These are phyloP conservation scores for Gloeostereum incarnatum DNA, from an alignment of 768 basidiomycete species.

Conservation along the genomic window DNA sequence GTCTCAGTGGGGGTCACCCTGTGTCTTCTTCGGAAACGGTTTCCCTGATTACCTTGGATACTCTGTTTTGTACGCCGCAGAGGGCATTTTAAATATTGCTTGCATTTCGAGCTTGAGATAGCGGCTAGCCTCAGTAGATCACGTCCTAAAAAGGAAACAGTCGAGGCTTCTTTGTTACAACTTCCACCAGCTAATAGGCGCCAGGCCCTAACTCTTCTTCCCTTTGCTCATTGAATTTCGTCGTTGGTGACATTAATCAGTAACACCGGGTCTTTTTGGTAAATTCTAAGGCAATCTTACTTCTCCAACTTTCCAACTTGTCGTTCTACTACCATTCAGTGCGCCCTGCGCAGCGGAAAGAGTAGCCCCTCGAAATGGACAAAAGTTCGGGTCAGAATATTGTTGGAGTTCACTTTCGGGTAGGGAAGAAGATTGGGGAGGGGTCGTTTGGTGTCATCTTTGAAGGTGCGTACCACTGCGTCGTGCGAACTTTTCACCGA, in stretches of 20 bases:
- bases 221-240: too few species aligned
- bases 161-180: too few species aligned
- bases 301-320: too few species aligned
- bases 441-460: slow-evolving; percentile 97
- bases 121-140: slow-evolving; percentile 2
- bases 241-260: too few species aligned
- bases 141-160: too few species aligned
- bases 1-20: not conserved
- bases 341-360: too few species aligned
- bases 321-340: too few species aligned
- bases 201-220: too few species aligned
- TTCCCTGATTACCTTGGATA: not conserved
- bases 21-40: not conserved
- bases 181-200: too few species aligned
- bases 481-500: slow-evolving; percentile 3
- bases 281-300: too few species aligned
- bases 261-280: too few species aligned
- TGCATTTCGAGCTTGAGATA: not conserved
- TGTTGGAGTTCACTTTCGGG: slow-evolving; percentile 95
- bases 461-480: slow-evolving; percentile 45
- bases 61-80: not conserved
- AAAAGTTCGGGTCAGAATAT: slow-evolving; percentile 68
- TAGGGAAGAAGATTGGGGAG: slow-evolving; percentile 99
- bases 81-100: not conserved
- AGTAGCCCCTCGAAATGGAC: too few species aligned